Evolutionary conservation across 2,329 filamentous ascomycete species (phyloP), one percentile per base, ranked within the genome.

Genomic region (Fusarium phyllophilum): DNA sequence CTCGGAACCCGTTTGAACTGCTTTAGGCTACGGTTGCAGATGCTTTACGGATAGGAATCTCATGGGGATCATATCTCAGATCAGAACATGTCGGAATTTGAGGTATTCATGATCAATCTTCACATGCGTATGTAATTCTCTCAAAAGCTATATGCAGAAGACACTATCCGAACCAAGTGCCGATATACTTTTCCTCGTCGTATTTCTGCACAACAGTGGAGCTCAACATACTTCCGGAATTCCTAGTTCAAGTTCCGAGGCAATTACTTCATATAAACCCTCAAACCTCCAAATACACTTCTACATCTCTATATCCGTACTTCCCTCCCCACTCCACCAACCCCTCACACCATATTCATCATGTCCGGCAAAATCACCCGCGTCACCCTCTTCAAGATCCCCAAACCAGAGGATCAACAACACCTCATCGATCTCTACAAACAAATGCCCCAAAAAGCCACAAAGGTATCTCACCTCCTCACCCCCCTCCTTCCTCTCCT

Each of bases 301-400:
- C 1, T 18, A 1, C 4, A 12, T 18, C 14, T 12, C 13, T 41
- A 55, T 34, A 55, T 41, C 36, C 56, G 33, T 51, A 58, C 31
- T 12, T 58, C 15, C 20, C 41, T 26, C 14, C 4, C 14, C 11
- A n/a, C 39, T 5, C 15, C 10, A 22, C n/a, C 29, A 17, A 7
- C 34, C 1, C 49, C 12, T 15, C 39, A 36, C 13, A 11, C 10
- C 31, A 31, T 8, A 41, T 18, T 31, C 59, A 65, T 24, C 39
- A 75, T 75, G 73, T 45, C 73, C 7, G 66, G 66, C 17, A 36
- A 62, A 55, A 62, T 78, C 26, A 78, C 78, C 18, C 76, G 82
- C 24, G 75, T 84, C 14, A 84, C 83, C 6, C 77, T 84, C 5
- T 84, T 84, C 78, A 84, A 84, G 67, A 79, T 84, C 11, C 77